A percentile compares a stretch with the other conserved stretches of the same genome.
These are phyloP conservation scores for Syzygium grande DNA, from an alignment of 345 rosid species.

Conservation along the genomic window DNA sequence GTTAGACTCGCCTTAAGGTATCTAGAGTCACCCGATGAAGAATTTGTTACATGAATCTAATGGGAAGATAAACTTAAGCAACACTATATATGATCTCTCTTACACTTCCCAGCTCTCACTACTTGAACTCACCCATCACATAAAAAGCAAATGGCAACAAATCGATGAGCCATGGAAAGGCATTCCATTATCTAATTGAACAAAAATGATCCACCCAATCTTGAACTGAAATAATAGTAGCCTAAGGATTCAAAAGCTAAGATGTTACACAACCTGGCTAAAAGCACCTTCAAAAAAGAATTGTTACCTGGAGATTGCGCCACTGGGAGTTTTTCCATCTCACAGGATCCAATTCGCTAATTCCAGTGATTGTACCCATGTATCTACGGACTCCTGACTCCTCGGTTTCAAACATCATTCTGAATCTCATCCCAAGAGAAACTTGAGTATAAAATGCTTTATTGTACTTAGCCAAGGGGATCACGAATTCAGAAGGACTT, in stretches of 20 bases:
- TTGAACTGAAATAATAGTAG: not conserved
- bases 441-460: slow-evolving; percentile 87
- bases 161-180: not conserved
- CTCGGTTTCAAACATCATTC: slow-evolving; percentile 98
- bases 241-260: not conserved
- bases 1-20: not conserved
- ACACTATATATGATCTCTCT: not conserved
- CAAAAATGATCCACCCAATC: not conserved
- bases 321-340: slow-evolving; percentile 95
- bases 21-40: not conserved
- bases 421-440: slow-evolving; percentile 89
- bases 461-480: slow-evolving; percentile 87
- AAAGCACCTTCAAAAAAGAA: not conserved
- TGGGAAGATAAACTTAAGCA: not conserved
- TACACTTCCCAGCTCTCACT: not conserved
- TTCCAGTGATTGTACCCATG: slow-evolving; percentile 92
- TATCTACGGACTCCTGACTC: slow-evolving; percentile 94
- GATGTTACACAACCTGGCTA: not conserved
- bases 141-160: not conserved
- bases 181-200: not conserved
- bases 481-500: slow-evolving; percentile 92
- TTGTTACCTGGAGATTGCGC: slow-evolving; percentile 95
- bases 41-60: not conserved
- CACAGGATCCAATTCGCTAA: slow-evolving; percentile 78
- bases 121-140: not conserved